Base-by-base conservation (phyloP, 257 asterid species). In the Lithospermum erythrorhizon region DNA sequence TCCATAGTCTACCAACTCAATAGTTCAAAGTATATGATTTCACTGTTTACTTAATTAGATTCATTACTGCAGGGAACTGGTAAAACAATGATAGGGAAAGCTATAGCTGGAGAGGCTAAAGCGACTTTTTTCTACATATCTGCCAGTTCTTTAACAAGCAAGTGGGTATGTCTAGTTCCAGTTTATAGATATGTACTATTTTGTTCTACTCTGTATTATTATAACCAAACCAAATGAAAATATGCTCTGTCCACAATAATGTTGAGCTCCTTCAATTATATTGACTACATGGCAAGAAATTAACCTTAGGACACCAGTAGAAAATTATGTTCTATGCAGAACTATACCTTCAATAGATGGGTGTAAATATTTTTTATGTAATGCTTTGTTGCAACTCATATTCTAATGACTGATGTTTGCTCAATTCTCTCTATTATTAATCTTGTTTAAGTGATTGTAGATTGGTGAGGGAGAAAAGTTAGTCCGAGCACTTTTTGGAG, bases 401-500 rank as follows among this genome's bases (percentile, higher is more conserved):
- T 27, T 27, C 6, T 27, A 27, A 30, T 35, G 45, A 35, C 11
- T 55, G 35, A 29, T 55, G 30, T 11, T 57, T 9, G 6, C 21
- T 23, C 65, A 6, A 45, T 49, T n/a, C 32, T 21, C 22, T 52
- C 14, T 15, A 6, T 57, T 32, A 23, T 14, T 16, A 27, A 22
- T 21, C 45, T 9, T 47, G 56, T 48, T 65, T 61, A 11, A 65
- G 68, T 70, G 59, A 20, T 64, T 83, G 80, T 78, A 93, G 98
- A 89, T 93, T 65, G 98, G 98, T 9, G 98, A 89, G 83, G 98
- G 98, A 25, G 97, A 93, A 69, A 93, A 93, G 87, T 87, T 93
- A 70, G 98, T 93, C 67, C 83, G 98, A 77, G 97, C 98, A 25
- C 95, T 93, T 72, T 93, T 93, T 82, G 98, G 95, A 35, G 98